Percentiles rank a stretch among this genome's conserved stretches.
These are phyloP conservation scores for Solanum chiquidenum DNA, from an alignment of 257 asterid genomes.

Conservation along the genomic window DNA sequence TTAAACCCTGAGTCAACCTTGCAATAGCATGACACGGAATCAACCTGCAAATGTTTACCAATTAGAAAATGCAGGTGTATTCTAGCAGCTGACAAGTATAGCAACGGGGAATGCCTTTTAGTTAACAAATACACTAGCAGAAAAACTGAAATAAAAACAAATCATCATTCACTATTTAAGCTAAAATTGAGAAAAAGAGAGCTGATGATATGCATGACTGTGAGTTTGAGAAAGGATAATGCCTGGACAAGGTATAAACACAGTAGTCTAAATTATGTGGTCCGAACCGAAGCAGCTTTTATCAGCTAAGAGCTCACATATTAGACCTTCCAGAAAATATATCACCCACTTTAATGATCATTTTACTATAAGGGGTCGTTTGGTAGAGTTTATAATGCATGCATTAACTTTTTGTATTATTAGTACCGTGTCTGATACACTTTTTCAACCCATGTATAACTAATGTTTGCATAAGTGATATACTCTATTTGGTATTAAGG, in stretches of 20 bases:
- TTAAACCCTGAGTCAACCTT: constrained; percentile 36
- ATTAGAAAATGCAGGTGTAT: not conserved
- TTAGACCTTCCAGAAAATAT: not conserved
- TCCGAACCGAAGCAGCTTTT: not conserved
- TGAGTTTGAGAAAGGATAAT: not conserved
- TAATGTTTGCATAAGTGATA: no score
- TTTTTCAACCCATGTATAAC: not conserved
- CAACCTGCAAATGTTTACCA: constrained; percentile 21
- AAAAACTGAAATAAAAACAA: not conserved
- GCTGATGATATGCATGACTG: not conserved
- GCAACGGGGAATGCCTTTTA: not conserved
- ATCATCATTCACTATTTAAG: not conserved
- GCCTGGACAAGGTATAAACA: not conserved
- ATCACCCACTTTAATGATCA: not conserved
- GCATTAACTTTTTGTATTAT: not conserved
- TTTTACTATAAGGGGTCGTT: not conserved
- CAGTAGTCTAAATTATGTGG: not conserved
- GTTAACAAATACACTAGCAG: not conserved
- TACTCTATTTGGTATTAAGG: not conserved
- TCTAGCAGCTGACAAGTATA: not conserved
- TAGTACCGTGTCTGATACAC: not conserved
- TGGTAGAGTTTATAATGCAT: not conserved
- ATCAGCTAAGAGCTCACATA: not conserved
- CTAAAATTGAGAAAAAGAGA: not conserved
- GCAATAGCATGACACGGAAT: constrained; percentile 46